Percentiles rank a stretch among this genome's conserved stretches.
phyloP scores from a whole-genome alignment of 176 grass and related monocot species.

The Areca catechu region DNA sequence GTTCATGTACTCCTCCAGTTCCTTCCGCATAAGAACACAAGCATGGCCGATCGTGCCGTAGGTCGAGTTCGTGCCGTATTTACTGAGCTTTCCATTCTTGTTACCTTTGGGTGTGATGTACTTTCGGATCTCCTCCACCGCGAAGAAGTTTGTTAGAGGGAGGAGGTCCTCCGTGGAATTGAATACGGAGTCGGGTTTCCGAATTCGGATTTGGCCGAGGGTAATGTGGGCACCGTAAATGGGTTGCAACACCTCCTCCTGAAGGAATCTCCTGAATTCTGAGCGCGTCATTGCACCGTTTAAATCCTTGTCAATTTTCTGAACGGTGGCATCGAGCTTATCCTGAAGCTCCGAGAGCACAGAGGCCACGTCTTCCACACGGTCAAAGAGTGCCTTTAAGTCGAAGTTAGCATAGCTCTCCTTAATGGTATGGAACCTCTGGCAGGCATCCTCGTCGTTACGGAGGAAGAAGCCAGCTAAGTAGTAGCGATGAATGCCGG shows the following conservation, averaged over 20 bases:
- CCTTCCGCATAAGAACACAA: slow-evolving; percentile 41
- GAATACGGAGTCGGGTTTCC: slow-evolving; percentile 9
- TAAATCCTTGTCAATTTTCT: slow-evolving; percentile 39
- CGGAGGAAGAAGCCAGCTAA: slow-evolving; percentile 24
- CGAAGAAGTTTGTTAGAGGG: slow-evolving; percentile 61
- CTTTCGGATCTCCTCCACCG: slow-evolving; percentile 54
- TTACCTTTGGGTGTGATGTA: slow-evolving; percentile 50
- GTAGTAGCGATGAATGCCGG: slow-evolving; percentile 74
- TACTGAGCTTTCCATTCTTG: slow-evolving; percentile 22
- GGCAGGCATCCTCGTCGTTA: slow-evolving; percentile 15
- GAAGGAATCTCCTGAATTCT: slow-evolving; percentile 63
- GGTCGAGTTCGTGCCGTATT: slow-evolving; percentile 39
- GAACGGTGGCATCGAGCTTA: slow-evolving; percentile 64
- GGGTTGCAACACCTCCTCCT: slow-evolving; percentile 85
- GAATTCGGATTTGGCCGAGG: slow-evolving; percentile 63
- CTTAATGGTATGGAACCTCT: slow-evolving; percentile 25
- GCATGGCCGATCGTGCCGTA: slow-evolving; percentile 45
- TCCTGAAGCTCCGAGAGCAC: slow-evolving; percentile 70
- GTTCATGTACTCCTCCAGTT: slow-evolving; percentile 67
- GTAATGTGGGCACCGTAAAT: slow-evolving; percentile 66
- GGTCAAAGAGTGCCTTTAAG: slow-evolving; percentile 56
- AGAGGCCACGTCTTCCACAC: slow-evolving; percentile 68
- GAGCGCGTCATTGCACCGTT: slow-evolving; percentile 45
- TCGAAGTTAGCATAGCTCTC: too few relatives aligned
- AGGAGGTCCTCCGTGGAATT: slow-evolving; percentile 26